Evolutionary conservation across 805 yeast genomes (phyloP).

Genomic region (Pichia occidentalis): DNA sequence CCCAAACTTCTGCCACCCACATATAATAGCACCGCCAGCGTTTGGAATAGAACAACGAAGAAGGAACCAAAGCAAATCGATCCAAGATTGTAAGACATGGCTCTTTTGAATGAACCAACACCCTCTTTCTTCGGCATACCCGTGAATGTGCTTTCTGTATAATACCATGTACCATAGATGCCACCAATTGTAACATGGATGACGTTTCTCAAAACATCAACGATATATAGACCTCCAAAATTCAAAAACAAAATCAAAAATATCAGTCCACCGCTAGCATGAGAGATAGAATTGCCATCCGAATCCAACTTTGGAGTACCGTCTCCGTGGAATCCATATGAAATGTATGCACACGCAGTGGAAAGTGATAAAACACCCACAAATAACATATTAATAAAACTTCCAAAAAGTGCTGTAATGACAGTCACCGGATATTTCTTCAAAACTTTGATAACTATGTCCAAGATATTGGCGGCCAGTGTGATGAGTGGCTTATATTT

Average conservation of each 20-base stretch:
- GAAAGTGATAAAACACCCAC: slow-evolving; percentile 7
- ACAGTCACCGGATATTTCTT: slow-evolving; percentile 63
- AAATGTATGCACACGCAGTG: slow-evolving; percentile 11
- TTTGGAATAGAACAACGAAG: slow-evolving; percentile 67
- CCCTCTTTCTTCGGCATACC: slow-evolving; percentile 75
- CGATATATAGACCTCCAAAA: slow-evolving; percentile 76
- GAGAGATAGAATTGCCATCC: slow-evolving; percentile 17
- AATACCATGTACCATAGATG: slow-evolving; percentile 91
- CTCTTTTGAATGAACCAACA: slow-evolving; percentile 66
- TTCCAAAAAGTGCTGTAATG: slow-evolving; percentile 31
- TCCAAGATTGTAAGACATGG: slow-evolving; percentile 81
- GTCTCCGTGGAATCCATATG: slow-evolving; percentile 15
- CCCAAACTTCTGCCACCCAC: slow-evolving; percentile 5
- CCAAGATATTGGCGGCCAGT: slow-evolving; percentile 24
- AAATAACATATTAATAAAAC: slow-evolving; percentile 21
- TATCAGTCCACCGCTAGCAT: slow-evolving; percentile 46
- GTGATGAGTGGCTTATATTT: slow-evolving; percentile 20
- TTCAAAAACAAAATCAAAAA: slow-evolving; percentile 41
- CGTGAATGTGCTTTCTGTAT: slow-evolving; percentile 45
- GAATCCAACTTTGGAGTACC: slow-evolving; percentile 12
- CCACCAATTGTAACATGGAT: slow-evolving; percentile 81
- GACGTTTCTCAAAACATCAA: slow-evolving; percentile 75
- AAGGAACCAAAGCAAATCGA: slow-evolving; percentile 78
- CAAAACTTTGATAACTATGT: slow-evolving; percentile 65
- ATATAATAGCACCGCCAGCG: slow-evolving; percentile 36